Evolutionary conservation across 192 early-diverging fungal genomes (phyloP).

Genomic region (Geranomyces michiganensis): DNA sequence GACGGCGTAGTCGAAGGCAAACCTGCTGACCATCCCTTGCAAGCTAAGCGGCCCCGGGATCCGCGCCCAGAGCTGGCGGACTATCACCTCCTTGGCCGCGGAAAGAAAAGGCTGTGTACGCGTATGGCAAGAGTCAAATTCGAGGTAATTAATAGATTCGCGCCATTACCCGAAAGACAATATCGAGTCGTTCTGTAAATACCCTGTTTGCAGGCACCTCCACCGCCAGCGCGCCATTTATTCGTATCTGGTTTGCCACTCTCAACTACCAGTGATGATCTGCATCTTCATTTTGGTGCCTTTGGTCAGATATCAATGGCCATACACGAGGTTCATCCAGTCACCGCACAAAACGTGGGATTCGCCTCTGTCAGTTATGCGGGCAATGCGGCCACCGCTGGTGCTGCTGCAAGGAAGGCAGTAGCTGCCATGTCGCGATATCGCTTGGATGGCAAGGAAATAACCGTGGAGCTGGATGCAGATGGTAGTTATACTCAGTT

Average conservation of each 20-base stretch:
- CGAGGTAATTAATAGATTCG: not conserved
- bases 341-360: slow-evolving; percentile 16
- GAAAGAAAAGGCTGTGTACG: not conserved
- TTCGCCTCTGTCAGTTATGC: slow-evolving; percentile 25
- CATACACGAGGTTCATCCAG: slow-evolving; percentile 10
- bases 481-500: slow-evolving; percentile 17
- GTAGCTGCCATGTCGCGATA: not conserved
- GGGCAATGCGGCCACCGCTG: not conserved
- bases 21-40: not conserved
- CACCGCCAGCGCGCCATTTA: slow-evolving; percentile 9
- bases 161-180: not conserved
- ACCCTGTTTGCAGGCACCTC: not conserved
- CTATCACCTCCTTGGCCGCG: slow-evolving; percentile 1
- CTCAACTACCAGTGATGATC: not conserved
- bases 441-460: not conserved
- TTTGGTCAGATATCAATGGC: slow-evolving; percentile 15
- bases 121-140: slow-evolving; percentile 7
- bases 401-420: slow-evolving; percentile 5
- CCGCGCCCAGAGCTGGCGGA: not conserved
- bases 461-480: slow-evolving; percentile 22
- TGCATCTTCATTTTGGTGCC: not conserved
- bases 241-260: slow-evolving; percentile 26
- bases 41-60: slow-evolving; percentile 1
- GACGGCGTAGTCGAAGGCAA: slow-evolving; percentile 4
- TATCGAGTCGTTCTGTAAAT: too few species aligned